These are phyloP conservation scores for Corchorus olitorius DNA, from an alignment of 345 rosid genomes.

Conservation along the genomic window DNA sequence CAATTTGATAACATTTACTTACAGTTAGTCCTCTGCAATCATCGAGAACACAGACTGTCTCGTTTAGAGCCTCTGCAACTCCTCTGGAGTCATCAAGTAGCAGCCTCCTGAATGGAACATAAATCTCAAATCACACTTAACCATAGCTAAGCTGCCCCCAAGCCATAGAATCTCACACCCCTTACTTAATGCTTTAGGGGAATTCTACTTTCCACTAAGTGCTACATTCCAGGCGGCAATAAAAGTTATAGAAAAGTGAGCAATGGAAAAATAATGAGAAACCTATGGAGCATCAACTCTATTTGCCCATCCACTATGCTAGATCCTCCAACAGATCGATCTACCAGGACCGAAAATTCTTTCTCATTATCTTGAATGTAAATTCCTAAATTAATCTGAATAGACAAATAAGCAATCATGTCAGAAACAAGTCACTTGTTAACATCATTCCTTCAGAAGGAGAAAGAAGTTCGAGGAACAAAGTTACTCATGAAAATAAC, in stretches of 20 bases:
- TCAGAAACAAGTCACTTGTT: background rate
- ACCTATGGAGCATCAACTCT: constrained; percentile 98
- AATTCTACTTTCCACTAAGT: background rate
- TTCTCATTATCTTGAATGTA: constrained; percentile 68
- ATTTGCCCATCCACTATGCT: constrained; percentile 89
- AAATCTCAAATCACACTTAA: constrained; percentile 17
- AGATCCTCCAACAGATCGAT: constrained; percentile 89
- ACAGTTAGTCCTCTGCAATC: constrained; percentile 81
- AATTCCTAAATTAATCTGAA: constrained; percentile 93
- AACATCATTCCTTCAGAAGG: background rate
- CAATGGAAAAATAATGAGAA: constrained; percentile 18
- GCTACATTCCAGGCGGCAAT: background rate
- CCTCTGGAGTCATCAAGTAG: constrained; percentile 92
- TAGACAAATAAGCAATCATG: background rate
- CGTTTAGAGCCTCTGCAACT: constrained; percentile 83
- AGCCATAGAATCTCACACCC: constrained; percentile 16
- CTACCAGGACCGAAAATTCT: constrained; percentile 91
- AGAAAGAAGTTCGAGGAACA: background rate
- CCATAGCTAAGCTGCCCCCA: background rate
- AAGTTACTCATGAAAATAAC: constrained; percentile 25
- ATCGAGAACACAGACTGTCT: constrained; percentile 70
- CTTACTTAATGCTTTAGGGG: background rate
- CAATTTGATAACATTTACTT: constrained; percentile 33
- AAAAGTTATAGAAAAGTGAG: background rate
- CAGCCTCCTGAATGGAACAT: constrained; percentile 64